Evolutionary conservation across 768 basidiomycete species (phyloP), one percentile per base, ranked within the genome.

Genomic region (Plicaturopsis crispa): DNA sequence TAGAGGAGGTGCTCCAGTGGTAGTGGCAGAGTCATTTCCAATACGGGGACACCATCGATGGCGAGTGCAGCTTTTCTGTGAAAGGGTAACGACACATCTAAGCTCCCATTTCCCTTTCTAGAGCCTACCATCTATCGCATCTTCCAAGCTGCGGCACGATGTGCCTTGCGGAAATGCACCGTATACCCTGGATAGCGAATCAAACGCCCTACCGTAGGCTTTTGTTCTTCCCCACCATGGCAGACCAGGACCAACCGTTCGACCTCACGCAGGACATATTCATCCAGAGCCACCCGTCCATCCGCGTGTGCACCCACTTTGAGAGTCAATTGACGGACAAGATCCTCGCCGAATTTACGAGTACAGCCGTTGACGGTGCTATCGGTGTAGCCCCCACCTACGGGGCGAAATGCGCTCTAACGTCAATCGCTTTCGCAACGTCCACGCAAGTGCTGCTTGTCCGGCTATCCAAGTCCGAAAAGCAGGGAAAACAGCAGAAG

Each of bases 381-480:
- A 42, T 71, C 20, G 74, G 73, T 4, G 41, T 76, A 4, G 62
- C 74, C 6, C 66, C 72, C 0, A 52, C 56, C 0, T 73, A 69
- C 42, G 62, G 57, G 3, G 7, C 56, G 0, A 52, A 56, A 5
- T 61, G 61, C 23, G 43, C 48, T 6, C 46, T 76, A 8, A 55
- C 52, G 0, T 47, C 50, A 1, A 47, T 75, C 2, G 69, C 70
- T 0, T 55, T 76, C 26, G 53, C 72, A 4, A 61, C 71, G 0
- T 33, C 42, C 4, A 52, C 60, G 0, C 49, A 44, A 0, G 62
- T 59, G 1, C 51, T 77, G 1, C 39, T 67, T 5, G 48, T 74
- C 14, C 53, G 44, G 6, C 20, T 68, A 5, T 40, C 53, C 5
- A 38, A 43, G 12, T 26, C 36, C 4, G 13, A 22, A 21, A 10